Evolutionary conservation across 768 basidiomycete species (phyloP), one percentile per base, ranked within the genome.

Genomic region (Leccinellum rugosiceps): DNA sequence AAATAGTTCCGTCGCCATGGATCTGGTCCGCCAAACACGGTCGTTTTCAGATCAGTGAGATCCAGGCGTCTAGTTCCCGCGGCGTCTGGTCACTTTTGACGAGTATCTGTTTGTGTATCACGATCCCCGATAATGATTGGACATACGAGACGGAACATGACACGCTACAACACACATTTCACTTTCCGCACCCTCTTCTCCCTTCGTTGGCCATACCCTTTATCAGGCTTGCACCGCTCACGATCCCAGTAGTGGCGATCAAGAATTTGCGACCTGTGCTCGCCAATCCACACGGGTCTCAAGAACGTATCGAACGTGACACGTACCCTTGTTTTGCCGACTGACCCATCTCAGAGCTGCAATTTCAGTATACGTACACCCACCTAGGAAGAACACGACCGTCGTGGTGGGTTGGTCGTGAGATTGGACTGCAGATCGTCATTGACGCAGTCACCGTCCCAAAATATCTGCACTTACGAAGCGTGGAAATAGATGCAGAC

Each of bases 321-420:
- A 28, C 73, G 26, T 66, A 85, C 93, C 95, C 80, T 81, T 83
- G 63, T 88, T 88, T 71, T 94, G 93, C 63, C 87, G 83, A 55
- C 85, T 82, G 66, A 96, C 88, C 93, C 94, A 97, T 69, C 97
- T 80, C 63, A 99, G 71, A 6, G 96, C 96, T 35, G 97, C 88
- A 58, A 98, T 94, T 76, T 98, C 97, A 9, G 96, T 96, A 65
- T 92, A 97, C 13, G 97, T 99, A 71, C 94, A 94, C 4, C 96
- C 97, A 26, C 97, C 97, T 31, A 98, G 75, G 83, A 98, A 98
- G 75, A 98, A 97, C 10, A 99, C 90, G 17, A 96, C 83, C 3
- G 94, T 96, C 6, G 88, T 96, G 8, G 85, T 90, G 3, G 82
- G 75, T 64, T 82, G 80, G 59, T 87, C 89, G 50, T 77, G 78